These are phyloP conservation scores for Musa acuminata DNA, from an alignment of 176 grass and related monocot genomes.

Conservation along the genomic window DNA sequence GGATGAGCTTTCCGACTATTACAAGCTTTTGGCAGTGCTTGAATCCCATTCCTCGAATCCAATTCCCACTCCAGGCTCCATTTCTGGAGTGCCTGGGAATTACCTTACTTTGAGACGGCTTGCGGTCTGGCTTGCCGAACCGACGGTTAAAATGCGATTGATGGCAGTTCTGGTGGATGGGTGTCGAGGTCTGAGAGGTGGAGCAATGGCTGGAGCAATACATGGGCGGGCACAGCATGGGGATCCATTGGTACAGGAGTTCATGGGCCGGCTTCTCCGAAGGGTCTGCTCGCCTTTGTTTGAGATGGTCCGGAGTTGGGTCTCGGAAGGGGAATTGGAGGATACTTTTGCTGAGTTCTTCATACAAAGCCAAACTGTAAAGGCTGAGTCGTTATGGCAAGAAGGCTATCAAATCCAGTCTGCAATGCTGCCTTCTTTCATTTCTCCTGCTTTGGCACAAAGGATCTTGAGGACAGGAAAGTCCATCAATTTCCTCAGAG, in stretches of 20 bases:
- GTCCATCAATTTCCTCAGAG: conserved; percentile 85
- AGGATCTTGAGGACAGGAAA: conserved; percentile 86
- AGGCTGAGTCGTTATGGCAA: conserved; percentile 76
- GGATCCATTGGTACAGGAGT: conserved; percentile 75
- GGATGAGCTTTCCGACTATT: conserved; percentile 83
- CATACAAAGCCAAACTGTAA: conserved; percentile 67
- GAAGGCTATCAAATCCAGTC: conserved; percentile 84
- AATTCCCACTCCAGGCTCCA: conserved; percentile 61
- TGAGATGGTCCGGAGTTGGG: conserved; percentile 87
- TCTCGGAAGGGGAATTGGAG: conserved; percentile 78
- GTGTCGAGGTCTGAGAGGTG: conserved; percentile 53
- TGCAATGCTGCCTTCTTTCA: conserved; percentile 79
- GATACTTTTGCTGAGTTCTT: conserved; percentile 88
- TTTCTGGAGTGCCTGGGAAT: conserved; percentile 51
- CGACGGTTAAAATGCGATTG: conserved; percentile 66
- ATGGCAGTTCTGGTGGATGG: conserved; percentile 88
- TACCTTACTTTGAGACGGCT: conserved; percentile 78
- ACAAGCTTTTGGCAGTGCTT: conserved; percentile 69
- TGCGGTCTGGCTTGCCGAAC: conserved; percentile 76
- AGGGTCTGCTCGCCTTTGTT: conserved; percentile 87
- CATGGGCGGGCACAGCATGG: conserved; percentile 80
- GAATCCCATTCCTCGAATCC: conserved; percentile 67
- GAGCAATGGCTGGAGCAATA: conserved; percentile 69
- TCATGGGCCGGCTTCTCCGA: conserved; percentile 67
- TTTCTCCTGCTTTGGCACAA: conserved; percentile 66